phyloP scores from a whole-genome alignment of 305 asterid species.

The Rubia tinctorum region DNA sequence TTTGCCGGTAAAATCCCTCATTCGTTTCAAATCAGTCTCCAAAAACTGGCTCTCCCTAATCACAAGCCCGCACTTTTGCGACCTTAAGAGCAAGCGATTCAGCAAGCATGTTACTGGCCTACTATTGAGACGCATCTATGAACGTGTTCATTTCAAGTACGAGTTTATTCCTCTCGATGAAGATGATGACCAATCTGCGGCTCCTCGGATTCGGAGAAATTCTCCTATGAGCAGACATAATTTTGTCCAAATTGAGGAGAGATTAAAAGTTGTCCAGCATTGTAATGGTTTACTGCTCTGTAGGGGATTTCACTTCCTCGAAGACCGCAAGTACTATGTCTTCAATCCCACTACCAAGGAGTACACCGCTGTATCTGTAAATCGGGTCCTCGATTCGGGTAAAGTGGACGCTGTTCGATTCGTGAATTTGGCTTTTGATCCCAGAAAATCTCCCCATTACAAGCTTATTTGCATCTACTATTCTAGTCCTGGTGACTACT shows the following conservation, averaged over 20 bases:
- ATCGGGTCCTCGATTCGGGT: constrained; percentile 16
- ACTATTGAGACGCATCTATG: too few species aligned
- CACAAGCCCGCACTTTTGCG: constrained; percentile 20
- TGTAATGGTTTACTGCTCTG: constrained; percentile 48
- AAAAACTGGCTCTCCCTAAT: constrained; percentile 37
- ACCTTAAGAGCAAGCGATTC: constrained; percentile 20
- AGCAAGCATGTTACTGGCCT: neutral
- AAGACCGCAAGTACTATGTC: constrained; percentile 14
- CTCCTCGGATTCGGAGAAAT: neutral
- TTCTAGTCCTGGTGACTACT: constrained; percentile 1
- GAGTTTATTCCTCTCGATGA: neutral
- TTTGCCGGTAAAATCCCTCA: constrained; percentile 37
- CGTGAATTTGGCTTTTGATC: constrained; percentile 28
- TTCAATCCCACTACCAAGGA: constrained; percentile 38
- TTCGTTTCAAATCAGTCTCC: constrained; percentile 32
- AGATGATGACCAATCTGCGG: neutral
- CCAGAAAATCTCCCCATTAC: constrained; percentile 22
- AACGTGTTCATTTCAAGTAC: neutral
- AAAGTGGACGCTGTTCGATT: neutral
- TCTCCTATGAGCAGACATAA: neutral
- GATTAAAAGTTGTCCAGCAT: constrained; percentile 25
- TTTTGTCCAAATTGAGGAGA: neutral
- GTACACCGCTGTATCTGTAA: constrained; percentile 27
- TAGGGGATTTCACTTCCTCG: neutral
- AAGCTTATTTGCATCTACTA: constrained; percentile 28